Evolutionary conservation across 2,329 filamentous ascomycete species (phyloP), one percentile per base, ranked within the genome.

Genomic region (Pestalotiopsis sp.): DNA sequence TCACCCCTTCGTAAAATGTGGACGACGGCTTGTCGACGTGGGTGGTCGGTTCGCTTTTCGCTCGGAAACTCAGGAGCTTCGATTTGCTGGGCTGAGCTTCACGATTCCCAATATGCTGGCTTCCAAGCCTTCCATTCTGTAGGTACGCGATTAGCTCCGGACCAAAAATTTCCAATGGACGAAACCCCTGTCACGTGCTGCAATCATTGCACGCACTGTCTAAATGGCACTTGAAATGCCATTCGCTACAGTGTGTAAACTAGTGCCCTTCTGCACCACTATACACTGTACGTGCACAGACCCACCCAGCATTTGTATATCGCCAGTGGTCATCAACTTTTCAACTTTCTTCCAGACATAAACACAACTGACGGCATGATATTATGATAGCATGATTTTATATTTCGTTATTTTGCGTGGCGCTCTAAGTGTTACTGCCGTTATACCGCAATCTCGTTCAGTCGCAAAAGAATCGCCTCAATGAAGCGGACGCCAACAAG

Each of bases 401-500:
- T n/a, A 31, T 31, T 31, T 31, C 27, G 25, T 27, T 27, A 27
- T 27, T 27, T 27, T 4, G 25, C 4, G 4, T 27, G 25, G 2
- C 25, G 25, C 25, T 3, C 25, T 27, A 27, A 3, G 41, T 45
- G 2, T 6, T 27, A 17, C 56, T 59, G 9, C 4, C 2, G 1
- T 4, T 38, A 52, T 20, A 52, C 45, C 4, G 11, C 45, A 52
- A 52, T 52, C 4, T 52, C 45, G 17, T 23, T 52, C 6, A 52
- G 45, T 9, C 45, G 17, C 45, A 52, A 20, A 4, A 52, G 45
- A 52, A 52, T n/a, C 6, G 45, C 17, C 25, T 77, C 75, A 45
- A 78, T 75, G 62, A 75, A 78, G 9, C 72, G 69, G 17, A 79
- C 74, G 5, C 72, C 76, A 2, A 79, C 71, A 7, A 76, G 23